Evolutionary conservation across 495 filamentous ascomycete species (phyloP).

Genomic region (Trypethelium eluteriae): DNA sequence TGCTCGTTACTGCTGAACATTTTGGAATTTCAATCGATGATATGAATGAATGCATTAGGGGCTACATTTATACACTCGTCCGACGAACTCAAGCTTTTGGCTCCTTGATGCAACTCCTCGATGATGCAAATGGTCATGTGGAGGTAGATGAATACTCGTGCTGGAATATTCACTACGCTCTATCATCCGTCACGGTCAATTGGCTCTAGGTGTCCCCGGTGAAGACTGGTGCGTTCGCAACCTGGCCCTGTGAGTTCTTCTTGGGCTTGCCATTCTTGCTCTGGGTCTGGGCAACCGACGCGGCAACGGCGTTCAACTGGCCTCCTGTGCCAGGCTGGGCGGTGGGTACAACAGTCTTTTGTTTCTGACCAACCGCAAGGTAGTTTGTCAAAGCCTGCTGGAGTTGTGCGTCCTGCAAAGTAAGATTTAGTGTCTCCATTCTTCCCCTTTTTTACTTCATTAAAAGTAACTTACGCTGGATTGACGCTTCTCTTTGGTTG

Average conservation of each 20-base stretch:
- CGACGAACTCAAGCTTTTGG: conserved; percentile 9
- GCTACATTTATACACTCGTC: conserved; percentile 9
- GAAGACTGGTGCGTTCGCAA: conserved; percentile 11
- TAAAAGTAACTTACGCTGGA: neutral
- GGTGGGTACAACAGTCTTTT: conserved; percentile 10
- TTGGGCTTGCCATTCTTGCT: conserved; percentile 7
- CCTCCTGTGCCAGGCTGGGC: conserved; percentile 4
- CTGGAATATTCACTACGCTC: neutral
- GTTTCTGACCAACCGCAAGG: conserved; percentile 9
- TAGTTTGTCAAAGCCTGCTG: conserved; percentile 9
- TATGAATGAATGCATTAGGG: conserved; percentile 8
- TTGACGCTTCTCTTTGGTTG: conserved; percentile 8
- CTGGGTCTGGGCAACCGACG: conserved; percentile 7
- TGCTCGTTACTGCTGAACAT: neutral
- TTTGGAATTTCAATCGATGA: neutral
- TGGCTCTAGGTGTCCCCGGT: conserved; percentile 2
- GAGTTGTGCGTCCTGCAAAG: neutral
- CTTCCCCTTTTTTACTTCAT: neutral
- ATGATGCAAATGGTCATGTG: conserved; percentile 7
- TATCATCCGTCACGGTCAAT: neutral
- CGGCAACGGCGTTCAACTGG: conserved; percentile 7
- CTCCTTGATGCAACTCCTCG: conserved; percentile 8
- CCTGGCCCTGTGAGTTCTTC: conserved; percentile 9
- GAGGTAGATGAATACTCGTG: conserved; percentile 9
- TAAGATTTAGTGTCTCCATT: conserved; percentile 3